Conservation (phyloP, 2,329 filamentous ascomycete genomes). For the Ophiostoma sp. region DNA sequence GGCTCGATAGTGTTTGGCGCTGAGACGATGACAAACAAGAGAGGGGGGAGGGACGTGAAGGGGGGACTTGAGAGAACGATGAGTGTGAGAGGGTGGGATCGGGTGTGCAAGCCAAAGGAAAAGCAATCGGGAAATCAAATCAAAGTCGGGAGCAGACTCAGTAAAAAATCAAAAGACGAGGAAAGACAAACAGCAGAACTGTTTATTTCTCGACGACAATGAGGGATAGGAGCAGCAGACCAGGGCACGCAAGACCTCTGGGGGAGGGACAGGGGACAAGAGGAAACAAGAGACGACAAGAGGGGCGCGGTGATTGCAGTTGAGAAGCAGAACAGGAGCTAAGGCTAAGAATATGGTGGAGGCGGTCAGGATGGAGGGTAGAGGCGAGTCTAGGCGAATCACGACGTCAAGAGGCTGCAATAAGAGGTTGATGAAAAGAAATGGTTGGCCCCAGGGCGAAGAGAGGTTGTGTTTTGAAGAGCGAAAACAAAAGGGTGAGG, state of each 20-base stretch:
- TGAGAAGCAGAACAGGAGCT: not conserved
- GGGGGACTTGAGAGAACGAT: not conserved
- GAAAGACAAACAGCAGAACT: not conserved
- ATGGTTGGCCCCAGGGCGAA: too few relatives aligned
- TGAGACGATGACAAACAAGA: slow-evolving; percentile 11
- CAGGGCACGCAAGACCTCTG: not conserved
- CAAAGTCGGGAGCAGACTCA: not conserved
- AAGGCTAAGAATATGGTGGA: slow-evolving; percentile 5
- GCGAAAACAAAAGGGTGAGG: too few relatives aligned
- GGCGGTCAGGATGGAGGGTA: slow-evolving; percentile 18
- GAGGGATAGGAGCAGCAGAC: not conserved
- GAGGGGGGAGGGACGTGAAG: not conserved
- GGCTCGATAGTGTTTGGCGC: slow-evolving; percentile 3
- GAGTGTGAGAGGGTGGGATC: not conserved
- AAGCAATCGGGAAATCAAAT: not conserved
- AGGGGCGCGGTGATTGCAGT: not conserved
- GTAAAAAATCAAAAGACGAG: not conserved
- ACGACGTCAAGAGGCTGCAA: not conserved
- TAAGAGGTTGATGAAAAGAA: too few relatives aligned
- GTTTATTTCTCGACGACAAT: not conserved
- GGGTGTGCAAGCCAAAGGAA: not conserved
- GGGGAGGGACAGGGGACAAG: not conserved
- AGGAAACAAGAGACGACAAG: not conserved
- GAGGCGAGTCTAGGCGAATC: not conserved
- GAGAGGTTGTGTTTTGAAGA: too few relatives aligned